Evolutionary conservation across 331 rosid species (phyloP).

Genomic region (Quercus tomentella): DNA sequence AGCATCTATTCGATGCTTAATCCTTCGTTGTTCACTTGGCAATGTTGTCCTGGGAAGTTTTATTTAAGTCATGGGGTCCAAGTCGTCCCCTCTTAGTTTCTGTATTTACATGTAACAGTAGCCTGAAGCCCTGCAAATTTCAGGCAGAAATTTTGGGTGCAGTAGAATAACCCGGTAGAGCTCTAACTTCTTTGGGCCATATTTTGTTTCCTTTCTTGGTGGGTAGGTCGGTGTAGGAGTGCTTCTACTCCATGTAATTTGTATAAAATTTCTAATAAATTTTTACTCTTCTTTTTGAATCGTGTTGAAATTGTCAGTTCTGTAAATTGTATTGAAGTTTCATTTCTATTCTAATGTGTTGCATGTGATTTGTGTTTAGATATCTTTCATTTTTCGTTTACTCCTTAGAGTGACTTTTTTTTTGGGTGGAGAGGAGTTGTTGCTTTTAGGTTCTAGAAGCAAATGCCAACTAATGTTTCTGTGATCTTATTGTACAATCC

Average conservation of each 20-base stretch:
- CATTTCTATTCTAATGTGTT: too few relatives aligned
- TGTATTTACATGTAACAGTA: slow-evolving; percentile 20
- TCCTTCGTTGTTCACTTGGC: not conserved
- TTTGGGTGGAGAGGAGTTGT: too few relatives aligned
- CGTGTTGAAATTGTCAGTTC: not conserved
- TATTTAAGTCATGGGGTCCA: slow-evolving; percentile 31
- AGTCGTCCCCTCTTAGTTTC: slow-evolving; percentile 29
- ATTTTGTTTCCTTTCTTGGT: not conserved
- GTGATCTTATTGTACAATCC: too few relatives aligned
- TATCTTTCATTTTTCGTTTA: too few relatives aligned
- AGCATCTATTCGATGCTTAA: slow-evolving; percentile 51
- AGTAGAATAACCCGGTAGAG: slow-evolving; percentile 28
- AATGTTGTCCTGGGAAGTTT: not conserved
- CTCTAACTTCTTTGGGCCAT: not conserved
- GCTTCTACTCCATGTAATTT: slow-evolving; percentile 6
- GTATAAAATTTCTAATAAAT: slow-evolving; percentile 20
- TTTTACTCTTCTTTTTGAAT: not conserved
- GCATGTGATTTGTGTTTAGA: too few relatives aligned
- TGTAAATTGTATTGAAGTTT: too few relatives aligned
- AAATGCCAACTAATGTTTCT: too few relatives aligned
- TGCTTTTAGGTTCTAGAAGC: too few relatives aligned
- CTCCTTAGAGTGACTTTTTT: too few relatives aligned
- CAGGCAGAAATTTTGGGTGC: slow-evolving; percentile 32
- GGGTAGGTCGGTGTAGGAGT: not conserved
- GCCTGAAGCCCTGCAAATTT: slow-evolving; percentile 36